A percentile compares a stretch with the other conserved stretches of the same genome.
Conservation (phyloP, 2,329 filamentous ascomycete genomes). For the Paecilomyces niveus region DNA sequence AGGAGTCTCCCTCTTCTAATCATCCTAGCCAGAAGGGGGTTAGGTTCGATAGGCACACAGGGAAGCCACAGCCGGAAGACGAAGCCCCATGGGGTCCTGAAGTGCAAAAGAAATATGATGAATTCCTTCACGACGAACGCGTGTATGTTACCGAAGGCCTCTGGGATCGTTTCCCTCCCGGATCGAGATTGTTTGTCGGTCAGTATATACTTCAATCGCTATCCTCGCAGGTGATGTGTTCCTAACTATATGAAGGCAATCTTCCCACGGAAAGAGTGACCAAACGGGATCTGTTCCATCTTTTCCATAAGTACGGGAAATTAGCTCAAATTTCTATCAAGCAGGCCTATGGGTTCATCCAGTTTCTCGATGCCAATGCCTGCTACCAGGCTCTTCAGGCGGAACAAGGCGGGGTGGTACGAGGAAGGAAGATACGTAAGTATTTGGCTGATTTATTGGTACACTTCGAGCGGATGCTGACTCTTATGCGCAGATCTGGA, state of each 20-base stretch:
- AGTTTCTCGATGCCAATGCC: conserved; percentile 72
- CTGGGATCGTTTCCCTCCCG: conserved; percentile 45
- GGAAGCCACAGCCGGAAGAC: conserved; percentile 23
- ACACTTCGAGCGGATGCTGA: not conserved
- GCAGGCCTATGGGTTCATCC: conserved; percentile 93
- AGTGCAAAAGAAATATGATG: conserved; percentile 43
- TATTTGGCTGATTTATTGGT: conserved; percentile 11
- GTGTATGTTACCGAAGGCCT: conserved; percentile 46
- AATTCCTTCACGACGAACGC: conserved; percentile 44
- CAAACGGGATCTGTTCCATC: conserved; percentile 86
- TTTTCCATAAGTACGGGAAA: conserved; percentile 78
- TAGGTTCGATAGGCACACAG: conserved; percentile 19
- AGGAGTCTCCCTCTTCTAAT: conserved; percentile 11
- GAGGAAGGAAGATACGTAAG: conserved; percentile 91
- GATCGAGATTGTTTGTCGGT: conserved; percentile 45
- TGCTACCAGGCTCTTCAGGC: conserved; percentile 67
- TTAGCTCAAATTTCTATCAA: conserved; percentile 95
- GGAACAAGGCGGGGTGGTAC: conserved; percentile 73
- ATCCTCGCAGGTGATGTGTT: not conserved
- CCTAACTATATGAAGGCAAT: conserved; percentile 55
- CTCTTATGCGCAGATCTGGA: conserved; percentile 61
- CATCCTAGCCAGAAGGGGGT: conserved; percentile 16
- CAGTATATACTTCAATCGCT: conserved; percentile 13
- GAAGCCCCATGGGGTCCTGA: conserved; percentile 43
- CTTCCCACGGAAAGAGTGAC: conserved; percentile 87